These are phyloP conservation scores for Candida adriatica DNA, from an alignment of 805 yeast genomes.

Conservation along the genomic window DNA sequence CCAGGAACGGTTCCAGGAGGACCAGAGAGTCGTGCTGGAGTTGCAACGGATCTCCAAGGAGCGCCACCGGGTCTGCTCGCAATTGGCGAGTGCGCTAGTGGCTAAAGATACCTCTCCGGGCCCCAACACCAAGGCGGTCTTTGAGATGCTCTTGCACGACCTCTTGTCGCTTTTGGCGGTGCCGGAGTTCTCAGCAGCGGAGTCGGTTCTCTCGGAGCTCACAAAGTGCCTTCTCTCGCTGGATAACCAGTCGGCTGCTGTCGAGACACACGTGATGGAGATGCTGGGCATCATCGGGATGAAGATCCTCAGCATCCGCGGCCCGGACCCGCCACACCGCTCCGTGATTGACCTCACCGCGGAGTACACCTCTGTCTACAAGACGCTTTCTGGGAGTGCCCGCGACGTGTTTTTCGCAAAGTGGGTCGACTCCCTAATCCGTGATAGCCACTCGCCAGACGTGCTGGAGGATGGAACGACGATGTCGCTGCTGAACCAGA, in stretches of 20 bases:
- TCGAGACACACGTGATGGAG: conserved; percentile 51
- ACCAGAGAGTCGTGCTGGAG: conserved; percentile 4
- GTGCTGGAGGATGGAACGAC: conserved; percentile 2
- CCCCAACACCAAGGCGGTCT: conserved; percentile 25
- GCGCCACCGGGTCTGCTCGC: conserved; percentile 4
- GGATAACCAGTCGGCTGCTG: conserved; percentile 30
- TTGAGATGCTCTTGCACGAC: conserved; percentile 56
- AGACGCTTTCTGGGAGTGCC: neutral
- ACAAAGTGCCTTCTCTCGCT: conserved; percentile 35
- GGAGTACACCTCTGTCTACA: conserved; percentile 1
- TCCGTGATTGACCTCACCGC: neutral
- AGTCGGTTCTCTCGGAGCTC: conserved; percentile 38
- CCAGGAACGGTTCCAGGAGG: conserved; percentile 11
- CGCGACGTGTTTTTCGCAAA: conserved; percentile 13
- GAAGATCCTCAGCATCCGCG: conserved; percentile 34
- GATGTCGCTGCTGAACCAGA: conserved; percentile 1
- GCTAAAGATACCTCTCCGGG: conserved; percentile 27
- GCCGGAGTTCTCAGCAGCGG: conserved; percentile 63
- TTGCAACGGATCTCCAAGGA: conserved; percentile 3
- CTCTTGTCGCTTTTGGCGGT: conserved; percentile 38
- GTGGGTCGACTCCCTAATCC: conserved; percentile 15
- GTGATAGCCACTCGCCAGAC: conserved; percentile 1
- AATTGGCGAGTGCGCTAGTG: conserved; percentile 14
- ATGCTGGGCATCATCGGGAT: conserved; percentile 56
- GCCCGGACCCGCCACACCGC: conserved; percentile 9